Percentiles rank a stretch among this genome's conserved stretches.
Conservation (phyloP, 495 filamentous ascomycete genomes). For the Lophiostoma macrostomum region DNA sequence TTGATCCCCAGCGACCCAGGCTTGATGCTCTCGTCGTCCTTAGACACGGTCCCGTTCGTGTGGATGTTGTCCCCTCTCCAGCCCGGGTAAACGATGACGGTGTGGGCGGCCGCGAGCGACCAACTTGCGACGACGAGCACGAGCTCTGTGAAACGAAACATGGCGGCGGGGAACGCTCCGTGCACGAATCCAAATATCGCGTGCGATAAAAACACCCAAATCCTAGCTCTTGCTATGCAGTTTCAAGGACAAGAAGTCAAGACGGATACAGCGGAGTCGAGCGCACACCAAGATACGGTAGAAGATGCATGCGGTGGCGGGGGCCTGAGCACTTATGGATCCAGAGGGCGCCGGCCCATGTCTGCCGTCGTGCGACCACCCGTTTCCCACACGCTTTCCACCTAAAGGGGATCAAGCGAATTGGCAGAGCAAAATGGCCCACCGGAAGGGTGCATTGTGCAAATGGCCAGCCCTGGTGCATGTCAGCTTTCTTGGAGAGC, state of each 20-base stretch:
- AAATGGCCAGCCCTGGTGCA: conserved; percentile 12
- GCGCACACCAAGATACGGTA: neutral
- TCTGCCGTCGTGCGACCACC: conserved; percentile 11
- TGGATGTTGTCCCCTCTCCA: conserved; percentile 92
- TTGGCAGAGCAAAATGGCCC: conserved; percentile 2
- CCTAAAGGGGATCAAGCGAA: conserved; percentile 1
- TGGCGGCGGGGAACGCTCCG: neutral
- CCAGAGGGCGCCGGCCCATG: neutral
- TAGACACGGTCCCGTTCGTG: conserved; percentile 58
- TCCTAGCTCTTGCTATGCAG: neutral
- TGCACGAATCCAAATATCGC: too few species aligned
- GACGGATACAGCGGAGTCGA: neutral
- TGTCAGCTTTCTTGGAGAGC: conserved; percentile 9
- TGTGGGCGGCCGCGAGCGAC: conserved; percentile 67
- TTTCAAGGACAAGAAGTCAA: neutral
- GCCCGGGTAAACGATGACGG: conserved; percentile 85
- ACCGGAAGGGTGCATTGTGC: conserved; percentile 4
- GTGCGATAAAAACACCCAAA: too few species aligned
- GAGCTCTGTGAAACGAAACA: conserved; percentile 35
- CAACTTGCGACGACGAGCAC: conserved; percentile 40
- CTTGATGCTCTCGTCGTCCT: conserved; percentile 33
- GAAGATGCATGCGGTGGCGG: conserved; percentile 1
- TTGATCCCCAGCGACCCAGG: conserved; percentile 48
- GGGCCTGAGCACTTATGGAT: conserved; percentile 12
- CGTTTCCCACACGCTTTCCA: neutral